Evolutionary conservation across 371 early-diverging fungal genomes (phyloP).

Genomic region (Apophysomyces sp.): DNA sequence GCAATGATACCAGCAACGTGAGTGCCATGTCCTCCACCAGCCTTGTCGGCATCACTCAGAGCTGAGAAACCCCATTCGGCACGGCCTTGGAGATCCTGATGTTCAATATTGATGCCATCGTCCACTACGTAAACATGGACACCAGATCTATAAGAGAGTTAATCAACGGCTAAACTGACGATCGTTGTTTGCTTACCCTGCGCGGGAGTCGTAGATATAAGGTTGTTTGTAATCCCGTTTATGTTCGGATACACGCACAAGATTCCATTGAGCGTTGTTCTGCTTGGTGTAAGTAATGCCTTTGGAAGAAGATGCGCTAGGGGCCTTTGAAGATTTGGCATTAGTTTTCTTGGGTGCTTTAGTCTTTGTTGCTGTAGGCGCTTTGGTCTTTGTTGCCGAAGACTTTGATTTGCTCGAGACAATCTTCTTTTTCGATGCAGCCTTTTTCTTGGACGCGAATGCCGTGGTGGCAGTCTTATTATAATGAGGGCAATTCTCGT

Average conservation of each 20-base stretch:
- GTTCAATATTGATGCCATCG: constrained; percentile 40
- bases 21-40: constrained; percentile 49
- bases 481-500: constrained; percentile 12
- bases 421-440: constrained; percentile 3
- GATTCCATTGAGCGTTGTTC: constrained; percentile 38
- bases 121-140: constrained; percentile 59
- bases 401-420: neutral
- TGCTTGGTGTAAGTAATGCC: constrained; percentile 15
- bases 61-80: constrained; percentile 61
- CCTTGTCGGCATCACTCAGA: constrained; percentile 53
- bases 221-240: constrained; percentile 12
- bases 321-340: neutral
- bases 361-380: neutral
- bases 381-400: neutral
- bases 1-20: constrained; percentile 84
- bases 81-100: constrained; percentile 63
- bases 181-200: constrained; percentile 17
- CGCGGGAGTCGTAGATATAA: constrained; percentile 29
- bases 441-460: neutral
- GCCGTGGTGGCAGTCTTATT: neutral
- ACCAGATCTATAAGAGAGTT: constrained; percentile 19
- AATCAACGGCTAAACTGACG: neutral
- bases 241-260: constrained; percentile 39
- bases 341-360: constrained; percentile 3
- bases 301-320: neutral